Evolutionary conservation across 768 basidiomycete genomes (phyloP).

Genomic region (Pleurotus pulmonarius): DNA sequence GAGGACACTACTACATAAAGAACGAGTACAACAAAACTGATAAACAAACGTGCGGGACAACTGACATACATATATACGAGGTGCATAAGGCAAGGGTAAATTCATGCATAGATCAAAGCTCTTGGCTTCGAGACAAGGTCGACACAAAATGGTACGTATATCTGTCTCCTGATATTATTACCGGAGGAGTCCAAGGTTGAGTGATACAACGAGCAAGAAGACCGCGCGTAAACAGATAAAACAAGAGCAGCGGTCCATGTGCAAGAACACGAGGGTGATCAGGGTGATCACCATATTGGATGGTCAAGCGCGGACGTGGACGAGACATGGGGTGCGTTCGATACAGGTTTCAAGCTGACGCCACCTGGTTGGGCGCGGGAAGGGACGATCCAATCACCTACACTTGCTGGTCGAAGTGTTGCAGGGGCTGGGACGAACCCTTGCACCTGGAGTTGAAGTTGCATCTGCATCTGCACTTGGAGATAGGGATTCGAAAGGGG

Average conservation of each 20-base stretch:
- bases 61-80: too few relatives aligned
- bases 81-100: too few relatives aligned
- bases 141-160: too few relatives aligned
- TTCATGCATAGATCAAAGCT: too few relatives aligned
- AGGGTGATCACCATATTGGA: neutral
- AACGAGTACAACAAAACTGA: too few relatives aligned
- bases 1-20: too few relatives aligned
- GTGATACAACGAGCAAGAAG: conserved; percentile 4
- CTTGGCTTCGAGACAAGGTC: too few relatives aligned
- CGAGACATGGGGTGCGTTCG: neutral
- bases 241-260: neutral
- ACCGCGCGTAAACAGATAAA: neutral
- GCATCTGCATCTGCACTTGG: conserved; percentile 9
- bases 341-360: neutral
- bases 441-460: conserved; percentile 11
- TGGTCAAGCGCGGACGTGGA: neutral
- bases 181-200: neutral
- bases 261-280: neutral
- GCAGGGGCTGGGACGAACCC: neutral
- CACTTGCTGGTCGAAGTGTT: neutral
- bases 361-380: neutral
- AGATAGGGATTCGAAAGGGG: neutral
- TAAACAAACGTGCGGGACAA: too few relatives aligned
- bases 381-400: conserved; percentile 1
- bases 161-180: neutral